Evolutionary conservation across 371 early-diverging fungal species (phyloP), one percentile per base, ranked within the genome.

Genomic region (Mucor ambiguus): DNA sequence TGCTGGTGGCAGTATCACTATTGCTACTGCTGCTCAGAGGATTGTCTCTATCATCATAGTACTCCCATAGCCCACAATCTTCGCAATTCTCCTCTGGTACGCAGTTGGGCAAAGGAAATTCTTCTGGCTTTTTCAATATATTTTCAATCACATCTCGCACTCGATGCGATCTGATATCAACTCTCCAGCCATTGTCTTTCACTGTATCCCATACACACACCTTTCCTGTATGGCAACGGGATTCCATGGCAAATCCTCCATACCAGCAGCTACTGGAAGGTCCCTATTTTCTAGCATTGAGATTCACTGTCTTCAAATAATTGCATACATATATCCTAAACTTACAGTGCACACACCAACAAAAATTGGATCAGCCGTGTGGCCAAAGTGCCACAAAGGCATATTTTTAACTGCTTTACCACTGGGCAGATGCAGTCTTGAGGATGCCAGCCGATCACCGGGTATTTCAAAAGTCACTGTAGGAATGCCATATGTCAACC

Each of bases 331-430:
- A 4, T 1, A 33, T 20, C 55, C 55, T 6, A 18, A 24, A 72
- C 72, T 72, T 75, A 81, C 89, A 12, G 85, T 89, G 69, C 98
- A 98, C 32, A 85, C 85, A 29, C 99, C 99, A 61, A 92, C 84
- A 80, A 87, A 98, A 33, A 98, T 88, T 6, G 99, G 98, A 80
- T 98, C 99, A 1, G 92, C 92, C 3, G 87, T 90, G 77, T 97
- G 94, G 0, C 97, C 97, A 64, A 95, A 85, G 72, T 98, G 98
- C 80, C 90, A 98, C 48, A 97, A 84, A 29, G 95, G 93, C 60
- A 92, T 66, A 6, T 85, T 77, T 10, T 82, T 68, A 11, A 79
- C 60, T 14, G 52, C 62, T 0, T 89, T 86, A 26, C 82, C 78
- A 30, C 58, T 70, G 2, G 92, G 90, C 44, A 98, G 74, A 63